Percentiles rank a stretch among this genome's conserved stretches.
phyloP scores from a whole-genome alignment of 768 basidiomycete genomes.

The Suillus bovinus region DNA sequence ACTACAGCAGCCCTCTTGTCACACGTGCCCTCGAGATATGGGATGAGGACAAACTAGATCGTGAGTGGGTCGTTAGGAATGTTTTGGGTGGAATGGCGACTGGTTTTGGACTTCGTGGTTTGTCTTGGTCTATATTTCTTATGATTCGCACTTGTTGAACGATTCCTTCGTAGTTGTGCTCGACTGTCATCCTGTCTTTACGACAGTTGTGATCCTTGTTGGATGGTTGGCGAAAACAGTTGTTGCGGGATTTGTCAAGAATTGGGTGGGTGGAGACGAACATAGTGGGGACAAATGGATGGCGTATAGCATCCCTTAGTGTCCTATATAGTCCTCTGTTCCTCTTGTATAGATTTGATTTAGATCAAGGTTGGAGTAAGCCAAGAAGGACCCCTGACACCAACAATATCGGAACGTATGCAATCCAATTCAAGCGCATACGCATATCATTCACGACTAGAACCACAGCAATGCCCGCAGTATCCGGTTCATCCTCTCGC shows the following conservation, averaged over 20 bases:
- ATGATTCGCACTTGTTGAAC: conserved; percentile 2
- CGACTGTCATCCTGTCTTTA: conserved; percentile 73
- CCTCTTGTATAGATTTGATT: background rate
- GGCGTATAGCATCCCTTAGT: conserved; percentile 76
- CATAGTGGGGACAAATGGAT: conserved; percentile 69
- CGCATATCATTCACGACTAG: background rate
- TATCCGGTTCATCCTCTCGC: conserved; percentile 48
- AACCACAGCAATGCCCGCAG: conserved; percentile 25
- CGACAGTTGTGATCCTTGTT: conserved; percentile 68
- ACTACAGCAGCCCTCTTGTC: conserved; percentile 36
- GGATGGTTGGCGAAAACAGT: conserved; percentile 75
- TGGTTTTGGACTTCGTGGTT: conserved; percentile 83
- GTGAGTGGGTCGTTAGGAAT: conserved; percentile 84
- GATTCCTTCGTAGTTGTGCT: conserved; percentile 57
- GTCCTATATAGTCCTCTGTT: conserved; percentile 43
- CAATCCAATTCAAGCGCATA: conserved; percentile 2
- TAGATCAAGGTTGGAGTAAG: conserved; percentile 9
- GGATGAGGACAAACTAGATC: conserved; percentile 73
- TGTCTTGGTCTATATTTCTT: conserved; percentile 12
- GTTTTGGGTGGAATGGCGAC: conserved; percentile 85
- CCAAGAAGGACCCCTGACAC: conserved; percentile 24
- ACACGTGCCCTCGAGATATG: conserved; percentile 51
- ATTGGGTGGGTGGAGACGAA: conserved; percentile 65
- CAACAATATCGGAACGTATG: conserved; percentile 4
- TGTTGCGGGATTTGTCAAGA: conserved; percentile 59